A percentile compares a stretch with the other conserved stretches of the same genome.
phyloP scores from a whole-genome alignment of 768 basidiomycete species.

The Hortiboletus flavorubellus region DNA sequence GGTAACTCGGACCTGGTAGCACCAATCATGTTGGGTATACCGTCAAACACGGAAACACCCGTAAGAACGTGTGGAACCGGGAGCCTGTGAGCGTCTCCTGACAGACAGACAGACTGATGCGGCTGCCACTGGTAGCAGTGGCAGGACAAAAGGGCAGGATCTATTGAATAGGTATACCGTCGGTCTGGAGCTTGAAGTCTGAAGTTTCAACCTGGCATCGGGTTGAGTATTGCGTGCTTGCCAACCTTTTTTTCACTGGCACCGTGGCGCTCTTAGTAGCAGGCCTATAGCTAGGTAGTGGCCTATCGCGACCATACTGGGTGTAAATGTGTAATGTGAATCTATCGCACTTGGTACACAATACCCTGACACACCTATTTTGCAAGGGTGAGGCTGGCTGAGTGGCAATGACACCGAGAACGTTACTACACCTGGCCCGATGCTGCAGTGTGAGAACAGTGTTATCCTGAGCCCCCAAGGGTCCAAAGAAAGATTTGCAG shows the following conservation, averaged over 20 bases:
- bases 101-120: background rate
- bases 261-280: no score
- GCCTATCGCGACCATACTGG: no score
- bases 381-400: no score
- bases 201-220: no score
- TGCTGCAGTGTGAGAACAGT: background rate
- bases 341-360: no score
- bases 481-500: background rate
- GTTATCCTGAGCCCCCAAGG: background rate
- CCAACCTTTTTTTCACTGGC: no score
- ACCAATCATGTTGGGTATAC: background rate
- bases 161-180: background rate
- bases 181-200: no score
- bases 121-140: no score
- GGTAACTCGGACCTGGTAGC: background rate
- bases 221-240: no score
- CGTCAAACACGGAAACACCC: background rate
- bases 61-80: background rate
- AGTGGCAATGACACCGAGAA: background rate
- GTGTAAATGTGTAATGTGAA: no score
- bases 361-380: no score
- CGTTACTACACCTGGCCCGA: background rate
- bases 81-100: background rate
- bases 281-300: no score
- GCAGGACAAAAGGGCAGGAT: background rate